Evolutionary conservation across 495 filamentous ascomycete species (phyloP).

Genomic region (Penicillium angulare): DNA sequence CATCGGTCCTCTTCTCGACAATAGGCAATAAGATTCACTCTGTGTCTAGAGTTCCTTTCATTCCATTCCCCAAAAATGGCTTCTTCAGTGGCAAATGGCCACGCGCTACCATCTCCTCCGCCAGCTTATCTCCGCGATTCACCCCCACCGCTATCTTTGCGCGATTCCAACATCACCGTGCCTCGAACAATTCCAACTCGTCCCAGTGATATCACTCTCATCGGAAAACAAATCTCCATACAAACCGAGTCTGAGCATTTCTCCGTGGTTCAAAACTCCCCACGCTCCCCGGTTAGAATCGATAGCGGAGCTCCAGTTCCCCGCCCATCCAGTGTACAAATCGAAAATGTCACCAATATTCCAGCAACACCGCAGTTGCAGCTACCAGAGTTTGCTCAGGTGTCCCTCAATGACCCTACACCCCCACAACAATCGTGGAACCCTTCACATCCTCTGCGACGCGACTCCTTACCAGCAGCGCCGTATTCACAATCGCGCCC

Average conservation of each 20-base stretch:
- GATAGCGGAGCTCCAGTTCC: constrained; percentile 33
- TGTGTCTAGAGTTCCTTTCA: too few species aligned
- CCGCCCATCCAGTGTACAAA: constrained; percentile 30
- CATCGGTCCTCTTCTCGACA: not conserved
- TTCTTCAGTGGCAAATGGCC: constrained; percentile 28
- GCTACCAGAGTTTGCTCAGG: constrained; percentile 23
- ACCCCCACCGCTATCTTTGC: constrained; percentile 30
- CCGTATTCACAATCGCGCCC: constrained; percentile 12
- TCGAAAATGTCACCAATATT: constrained; percentile 29
- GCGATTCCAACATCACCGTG: constrained; percentile 13
- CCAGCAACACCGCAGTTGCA: constrained; percentile 24
- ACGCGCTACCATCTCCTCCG: constrained; percentile 38
- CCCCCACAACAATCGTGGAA: constrained; percentile 40
- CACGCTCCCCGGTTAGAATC: constrained; percentile 43
- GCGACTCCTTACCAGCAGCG: constrained; percentile 29
- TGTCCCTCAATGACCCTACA: constrained; percentile 35
- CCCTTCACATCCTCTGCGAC: constrained; percentile 42
- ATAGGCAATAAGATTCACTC: not conserved
- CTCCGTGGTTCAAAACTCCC: constrained; percentile 31
- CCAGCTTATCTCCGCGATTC: constrained; percentile 44
- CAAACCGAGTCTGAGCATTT: constrained; percentile 14
- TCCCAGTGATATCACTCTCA: constrained; percentile 21
- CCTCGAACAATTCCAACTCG: constrained; percentile 23
- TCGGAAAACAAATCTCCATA: constrained; percentile 25
- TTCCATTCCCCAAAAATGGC: constrained; percentile 37